Evolutionary conservation across 2,329 filamentous ascomycete species (phyloP), one percentile per base, ranked within the genome.

Genomic region (Davidsoniella eucalypti): DNA sequence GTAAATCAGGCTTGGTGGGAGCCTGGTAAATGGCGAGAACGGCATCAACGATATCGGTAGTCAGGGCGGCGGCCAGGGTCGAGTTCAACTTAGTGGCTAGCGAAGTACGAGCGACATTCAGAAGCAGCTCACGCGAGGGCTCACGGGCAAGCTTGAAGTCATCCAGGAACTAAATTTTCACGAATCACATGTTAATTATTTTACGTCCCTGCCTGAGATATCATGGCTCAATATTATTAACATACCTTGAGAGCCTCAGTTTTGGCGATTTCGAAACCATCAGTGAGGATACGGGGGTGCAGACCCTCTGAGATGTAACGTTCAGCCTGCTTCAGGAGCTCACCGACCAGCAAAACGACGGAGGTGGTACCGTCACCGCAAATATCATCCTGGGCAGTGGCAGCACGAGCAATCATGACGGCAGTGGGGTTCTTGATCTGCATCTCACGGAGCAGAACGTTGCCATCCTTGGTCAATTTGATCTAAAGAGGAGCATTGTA

Each of bases 381-480:
- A 59, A 98, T 98, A 61, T 98, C 92, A 66, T 98, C 92, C 66
- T 98, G 90, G 57, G 92, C 92, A 37, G 92, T 98, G 52, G 92
- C 92, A 60, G 90, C 87, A 63, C 78, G 70, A 52, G 78, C 78
- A 64, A 82, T 82, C 78, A 82, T 82, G 55, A 92, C 92, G 57
- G 92, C 92, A 36, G 92, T 98, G 25, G 92, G 92, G 67, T 96
- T 96, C 70, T 95, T 90, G 64, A 96, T 96, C 79, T 96, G 88
- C 78, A 82, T 82, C 65, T 83, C 79, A 60, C 79, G 71, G 56
- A 82, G 67, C 23, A 82, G 72, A 54, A 96, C 90, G 61, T 94
- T 95, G 64, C 92, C 92, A 69, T 98, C 92, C 68, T 98, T 98
- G 59, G 92, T 98, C 64, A 98, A 77, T 71, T 98, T 98, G 71